phyloP scores from a whole-genome alignment of 2,329 filamentous ascomycete genomes.

The Cercospora nicotianae region DNA sequence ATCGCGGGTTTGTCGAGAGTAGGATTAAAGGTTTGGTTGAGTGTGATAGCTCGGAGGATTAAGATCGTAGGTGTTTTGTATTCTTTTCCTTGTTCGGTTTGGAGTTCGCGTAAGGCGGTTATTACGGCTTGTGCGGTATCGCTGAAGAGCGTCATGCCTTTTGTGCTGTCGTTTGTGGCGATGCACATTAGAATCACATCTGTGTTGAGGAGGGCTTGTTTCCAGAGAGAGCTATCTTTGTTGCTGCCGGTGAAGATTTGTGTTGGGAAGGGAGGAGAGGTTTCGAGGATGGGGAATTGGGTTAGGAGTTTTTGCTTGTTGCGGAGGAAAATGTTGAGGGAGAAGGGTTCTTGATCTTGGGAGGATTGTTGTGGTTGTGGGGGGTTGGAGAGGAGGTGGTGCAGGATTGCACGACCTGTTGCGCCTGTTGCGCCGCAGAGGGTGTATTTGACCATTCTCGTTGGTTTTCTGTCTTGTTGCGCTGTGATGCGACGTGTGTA shows the following conservation, averaged over 20 bases:
- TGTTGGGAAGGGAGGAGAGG: background rate
- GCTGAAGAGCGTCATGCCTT: background rate
- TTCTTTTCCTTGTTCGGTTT: background rate
- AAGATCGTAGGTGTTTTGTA: conserved; percentile 5
- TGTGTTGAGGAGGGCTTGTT: background rate
- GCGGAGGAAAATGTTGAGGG: conserved; percentile 10
- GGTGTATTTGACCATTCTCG: background rate
- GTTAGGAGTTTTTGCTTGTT: conserved; percentile 2
- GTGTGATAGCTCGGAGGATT: background rate
- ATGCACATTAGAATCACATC: conserved; percentile 9
- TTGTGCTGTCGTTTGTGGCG: conserved; percentile 7
- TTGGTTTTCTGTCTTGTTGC: background rate
- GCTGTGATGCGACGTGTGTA: background rate
- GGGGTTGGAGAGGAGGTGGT: background rate
- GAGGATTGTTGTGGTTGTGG: no score
- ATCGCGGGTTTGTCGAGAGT: background rate
- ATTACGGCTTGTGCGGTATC: background rate
- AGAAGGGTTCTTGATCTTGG: background rate
- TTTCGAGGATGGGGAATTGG: background rate
- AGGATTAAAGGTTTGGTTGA: background rate
- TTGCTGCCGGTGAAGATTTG: background rate
- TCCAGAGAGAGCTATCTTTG: background rate
- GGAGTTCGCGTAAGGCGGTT: background rate
- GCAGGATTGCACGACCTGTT: background rate
- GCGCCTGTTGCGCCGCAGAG: conserved; percentile 9